phyloP scores from a whole-genome alignment of 2,329 filamentous ascomycete genomes.

The Penicillium psychrosexuale region DNA sequence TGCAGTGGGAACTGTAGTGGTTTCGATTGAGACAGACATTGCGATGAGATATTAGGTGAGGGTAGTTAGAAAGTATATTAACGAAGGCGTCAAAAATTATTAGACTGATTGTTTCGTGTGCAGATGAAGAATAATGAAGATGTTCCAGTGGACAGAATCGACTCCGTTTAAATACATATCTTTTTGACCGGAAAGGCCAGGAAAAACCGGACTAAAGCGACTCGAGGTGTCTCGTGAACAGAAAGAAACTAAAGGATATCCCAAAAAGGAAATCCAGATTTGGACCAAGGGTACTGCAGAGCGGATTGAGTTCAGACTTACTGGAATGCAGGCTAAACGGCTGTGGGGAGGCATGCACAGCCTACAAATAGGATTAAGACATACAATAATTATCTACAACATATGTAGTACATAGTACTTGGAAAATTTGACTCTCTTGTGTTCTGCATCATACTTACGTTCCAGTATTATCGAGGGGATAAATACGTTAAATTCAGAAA shows the following conservation, averaged over 20 bases:
- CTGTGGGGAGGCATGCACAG: constrained; percentile 1
- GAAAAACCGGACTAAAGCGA: neutral
- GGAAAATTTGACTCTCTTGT: neutral
- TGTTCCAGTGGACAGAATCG: neutral
- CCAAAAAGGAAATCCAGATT: constrained; percentile 7
- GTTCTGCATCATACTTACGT: neutral
- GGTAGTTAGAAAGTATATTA: neutral
- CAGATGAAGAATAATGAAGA: neutral
- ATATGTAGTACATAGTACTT: neutral
- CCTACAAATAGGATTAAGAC: neutral
- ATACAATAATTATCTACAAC: neutral
- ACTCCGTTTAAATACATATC: constrained; percentile 3
- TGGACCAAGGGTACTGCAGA: neutral
- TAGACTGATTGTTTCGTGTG: neutral
- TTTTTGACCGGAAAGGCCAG: neutral
- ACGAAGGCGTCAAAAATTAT: neutral
- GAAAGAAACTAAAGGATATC: neutral
- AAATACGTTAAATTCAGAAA: neutral
- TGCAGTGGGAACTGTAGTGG: constrained; percentile 24
- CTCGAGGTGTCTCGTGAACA: constrained; percentile 7
- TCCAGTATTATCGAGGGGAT: neutral
- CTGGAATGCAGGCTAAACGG: constrained; percentile 2
- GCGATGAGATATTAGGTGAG: constrained; percentile 4
- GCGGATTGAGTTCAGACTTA: neutral
- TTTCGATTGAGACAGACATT: constrained; percentile 38